Evolutionary conservation across 2,329 filamentous ascomycete species (phyloP).

Genomic region (Colletotrichum tabaci): DNA sequence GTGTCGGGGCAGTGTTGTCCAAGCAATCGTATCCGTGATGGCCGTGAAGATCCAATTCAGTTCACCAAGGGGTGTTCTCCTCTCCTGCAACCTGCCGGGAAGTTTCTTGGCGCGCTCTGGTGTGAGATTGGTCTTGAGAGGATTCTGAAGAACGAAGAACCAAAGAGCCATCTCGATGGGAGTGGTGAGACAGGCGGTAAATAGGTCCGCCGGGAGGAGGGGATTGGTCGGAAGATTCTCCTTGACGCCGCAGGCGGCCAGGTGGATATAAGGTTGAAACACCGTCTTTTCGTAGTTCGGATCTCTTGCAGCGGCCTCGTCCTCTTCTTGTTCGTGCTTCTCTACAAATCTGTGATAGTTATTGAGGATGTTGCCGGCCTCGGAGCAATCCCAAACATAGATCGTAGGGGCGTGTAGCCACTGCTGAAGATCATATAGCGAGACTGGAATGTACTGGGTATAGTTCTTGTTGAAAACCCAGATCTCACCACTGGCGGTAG

Average conservation of each 20-base stretch:
- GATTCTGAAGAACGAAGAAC: slow-evolving; percentile 96
- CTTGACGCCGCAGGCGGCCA: slow-evolving; percentile 90
- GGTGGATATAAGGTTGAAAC: slow-evolving; percentile 82
- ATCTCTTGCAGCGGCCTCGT: slow-evolving; percentile 81
- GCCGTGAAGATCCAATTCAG: slow-evolving; percentile 99
- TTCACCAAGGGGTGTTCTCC: slow-evolving; percentile 93
- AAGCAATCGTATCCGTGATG: slow-evolving; percentile 98
- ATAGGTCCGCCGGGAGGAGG: slow-evolving; percentile 91
- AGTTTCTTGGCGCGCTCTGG: slow-evolving; percentile 90
- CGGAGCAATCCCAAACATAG: slow-evolving; percentile 98
- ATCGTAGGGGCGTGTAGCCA: slow-evolving; percentile 97
- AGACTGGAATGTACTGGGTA: slow-evolving; percentile 98
- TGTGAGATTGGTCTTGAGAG: slow-evolving; percentile 76
- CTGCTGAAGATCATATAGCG: slow-evolving; percentile 92
- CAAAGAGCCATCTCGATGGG: slow-evolving; percentile 97
- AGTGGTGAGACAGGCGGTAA: slow-evolving; percentile 95
- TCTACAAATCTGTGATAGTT: slow-evolving; percentile 96
- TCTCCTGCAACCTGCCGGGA: slow-evolving; percentile 91
- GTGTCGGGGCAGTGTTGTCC: slow-evolving; percentile 92
- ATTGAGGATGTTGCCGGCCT: slow-evolving; percentile 93
- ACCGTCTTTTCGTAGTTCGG: slow-evolving; percentile 86
- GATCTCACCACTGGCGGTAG: slow-evolving; percentile 94
- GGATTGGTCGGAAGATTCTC: slow-evolving; percentile 97
- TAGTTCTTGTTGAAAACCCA: slow-evolving; percentile 99
- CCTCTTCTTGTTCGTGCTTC: slow-evolving; percentile 93